These are phyloP conservation scores for Leptographium radiaticola DNA, from an alignment of 2,329 filamentous ascomycete genomes.

Conservation along the genomic window DNA sequence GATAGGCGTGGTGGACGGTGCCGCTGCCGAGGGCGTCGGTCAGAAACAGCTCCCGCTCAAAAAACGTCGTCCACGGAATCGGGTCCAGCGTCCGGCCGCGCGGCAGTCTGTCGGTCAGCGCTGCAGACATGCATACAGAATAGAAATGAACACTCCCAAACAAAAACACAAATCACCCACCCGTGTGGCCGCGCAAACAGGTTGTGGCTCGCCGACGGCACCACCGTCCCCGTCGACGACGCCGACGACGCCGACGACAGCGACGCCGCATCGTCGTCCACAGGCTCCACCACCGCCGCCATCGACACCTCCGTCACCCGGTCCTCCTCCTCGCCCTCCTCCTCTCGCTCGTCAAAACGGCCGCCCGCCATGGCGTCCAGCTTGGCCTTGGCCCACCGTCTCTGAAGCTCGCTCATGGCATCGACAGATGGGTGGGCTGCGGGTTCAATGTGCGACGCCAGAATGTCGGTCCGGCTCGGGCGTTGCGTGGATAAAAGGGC, in stretches of 20 bases:
- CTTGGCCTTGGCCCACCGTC: slow-evolving; percentile 19
- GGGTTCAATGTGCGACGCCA: not conserved
- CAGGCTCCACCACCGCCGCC: slow-evolving; percentile 16
- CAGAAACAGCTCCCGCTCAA: slow-evolving; percentile 75
- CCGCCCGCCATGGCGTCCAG: slow-evolving; percentile 7
- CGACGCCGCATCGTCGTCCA: slow-evolving; percentile 47
- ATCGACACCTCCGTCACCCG: slow-evolving; percentile 9
- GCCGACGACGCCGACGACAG: slow-evolving; percentile 65
- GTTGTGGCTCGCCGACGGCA: slow-evolving; percentile 61
- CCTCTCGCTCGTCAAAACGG: slow-evolving; percentile 36
- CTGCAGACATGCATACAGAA: no score
- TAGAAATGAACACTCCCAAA: no score
- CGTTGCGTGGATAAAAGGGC: not conserved
- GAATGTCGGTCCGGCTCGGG: not conserved
- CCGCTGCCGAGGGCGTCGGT: slow-evolving; percentile 27
- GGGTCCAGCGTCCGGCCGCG: slow-evolving; percentile 46
- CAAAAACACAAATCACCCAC: slow-evolving; percentile 32
- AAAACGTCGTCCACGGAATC: slow-evolving; percentile 80
- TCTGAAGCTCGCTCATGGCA: slow-evolving; percentile 20
- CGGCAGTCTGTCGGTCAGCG: slow-evolving; percentile 23
- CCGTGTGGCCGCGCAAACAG: slow-evolving; percentile 59
- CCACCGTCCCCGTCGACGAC: slow-evolving; percentile 84
- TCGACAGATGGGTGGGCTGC: not conserved
- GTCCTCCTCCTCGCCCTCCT: slow-evolving; percentile 32
- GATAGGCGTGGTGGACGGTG: slow-evolving; percentile 71